phyloP scores from a whole-genome alignment of 257 asterid genomes.

The Solanum bukasovii region DNA sequence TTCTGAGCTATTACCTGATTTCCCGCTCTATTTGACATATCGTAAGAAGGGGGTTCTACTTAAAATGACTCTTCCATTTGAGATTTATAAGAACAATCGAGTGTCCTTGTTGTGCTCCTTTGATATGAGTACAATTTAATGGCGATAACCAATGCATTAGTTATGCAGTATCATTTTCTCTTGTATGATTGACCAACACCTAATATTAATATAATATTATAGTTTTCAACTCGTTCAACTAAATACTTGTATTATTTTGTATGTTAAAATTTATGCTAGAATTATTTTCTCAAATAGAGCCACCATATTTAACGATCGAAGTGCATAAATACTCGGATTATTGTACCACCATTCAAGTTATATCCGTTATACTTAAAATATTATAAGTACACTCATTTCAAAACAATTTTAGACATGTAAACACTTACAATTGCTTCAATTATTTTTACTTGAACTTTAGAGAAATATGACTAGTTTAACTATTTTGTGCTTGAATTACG shows the following conservation, averaged over 20 bases:
- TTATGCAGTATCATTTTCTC: neutral
- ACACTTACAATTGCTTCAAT: no score
- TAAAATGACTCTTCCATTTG: no score
- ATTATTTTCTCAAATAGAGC: neutral
- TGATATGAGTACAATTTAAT: neutral
- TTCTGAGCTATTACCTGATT: neutral
- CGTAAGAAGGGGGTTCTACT: no score
- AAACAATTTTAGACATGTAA: no score
- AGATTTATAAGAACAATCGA: neutral
- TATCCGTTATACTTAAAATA: neutral
- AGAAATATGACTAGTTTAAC: no score
- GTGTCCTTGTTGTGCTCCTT: neutral
- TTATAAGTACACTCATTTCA: neutral
- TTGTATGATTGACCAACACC: neutral
- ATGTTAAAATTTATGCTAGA: neutral
- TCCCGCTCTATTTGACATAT: neutral
- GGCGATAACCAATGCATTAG: neutral
- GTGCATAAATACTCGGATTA: neutral
- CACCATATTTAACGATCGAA: neutral
- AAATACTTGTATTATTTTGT: neutral
- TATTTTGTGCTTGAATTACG: no score
- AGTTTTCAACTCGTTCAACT: no score
- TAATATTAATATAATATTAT: no score
- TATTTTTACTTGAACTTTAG: neutral
- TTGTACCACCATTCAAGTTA: neutral